Conservation (phyloP, 306 rosid genomes). For the Prunus fruticosa region DNA sequence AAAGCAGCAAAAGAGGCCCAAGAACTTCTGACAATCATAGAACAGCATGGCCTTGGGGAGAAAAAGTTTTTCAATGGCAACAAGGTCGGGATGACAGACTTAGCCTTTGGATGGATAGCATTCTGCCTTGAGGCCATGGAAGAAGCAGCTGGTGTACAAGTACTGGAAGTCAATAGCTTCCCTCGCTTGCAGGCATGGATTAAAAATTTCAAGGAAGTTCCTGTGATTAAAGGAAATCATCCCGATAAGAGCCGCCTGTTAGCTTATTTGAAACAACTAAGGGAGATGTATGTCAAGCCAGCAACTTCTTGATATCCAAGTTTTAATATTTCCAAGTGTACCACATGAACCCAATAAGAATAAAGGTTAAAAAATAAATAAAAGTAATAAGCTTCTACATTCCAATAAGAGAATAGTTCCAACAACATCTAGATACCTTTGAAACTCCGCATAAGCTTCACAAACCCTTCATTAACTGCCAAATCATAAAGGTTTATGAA, state of each 20-base stretch:
- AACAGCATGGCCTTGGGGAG: conserved; percentile 8
- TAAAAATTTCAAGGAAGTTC: conserved; percentile 5
- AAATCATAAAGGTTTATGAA: neutral
- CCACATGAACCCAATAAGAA: neutral
- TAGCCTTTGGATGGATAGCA: conserved; percentile 5
- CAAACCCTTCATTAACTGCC: neutral
- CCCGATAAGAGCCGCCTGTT: neutral
- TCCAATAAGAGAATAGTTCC: neutral
- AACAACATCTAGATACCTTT: neutral
- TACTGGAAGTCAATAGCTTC: neutral
- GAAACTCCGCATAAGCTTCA: conserved; percentile 12
- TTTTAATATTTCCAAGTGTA: neutral
- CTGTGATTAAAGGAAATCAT: conserved; percentile 10
- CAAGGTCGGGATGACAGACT: conserved; percentile 8
- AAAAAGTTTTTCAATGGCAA: conserved; percentile 4
- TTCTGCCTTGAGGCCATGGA: neutral
- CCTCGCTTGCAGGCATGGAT: conserved; percentile 11
- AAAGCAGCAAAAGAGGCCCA: neutral
- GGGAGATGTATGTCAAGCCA: neutral
- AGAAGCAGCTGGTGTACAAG: conserved; percentile 18
- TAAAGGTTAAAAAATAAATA: neutral
- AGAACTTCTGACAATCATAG: conserved; percentile 6
- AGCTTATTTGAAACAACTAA: conserved; percentile 8
- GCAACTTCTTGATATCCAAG: neutral
- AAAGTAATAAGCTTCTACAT: neutral